Percentiles rank a stretch among this genome's conserved stretches.
These are phyloP conservation scores for Butyriboletus loyo DNA, from an alignment of 768 basidiomycete genomes.

Conservation along the genomic window DNA sequence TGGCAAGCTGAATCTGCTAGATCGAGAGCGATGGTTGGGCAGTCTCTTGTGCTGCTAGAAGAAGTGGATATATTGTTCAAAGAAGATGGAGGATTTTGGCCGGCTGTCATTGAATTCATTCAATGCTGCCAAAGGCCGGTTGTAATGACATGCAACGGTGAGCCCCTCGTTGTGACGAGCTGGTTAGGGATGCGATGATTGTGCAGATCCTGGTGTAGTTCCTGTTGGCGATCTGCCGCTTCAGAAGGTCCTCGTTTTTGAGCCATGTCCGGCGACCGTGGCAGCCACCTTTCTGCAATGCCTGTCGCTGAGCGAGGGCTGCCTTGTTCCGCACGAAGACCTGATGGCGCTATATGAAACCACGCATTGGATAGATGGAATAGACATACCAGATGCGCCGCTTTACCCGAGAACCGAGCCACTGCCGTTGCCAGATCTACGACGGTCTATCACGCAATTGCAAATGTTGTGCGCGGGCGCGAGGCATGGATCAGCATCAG, in stretches of 20 bases:
- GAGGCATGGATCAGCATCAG: conserved; percentile 31
- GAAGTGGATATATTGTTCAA: conserved; percentile 93
- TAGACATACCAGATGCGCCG: conserved; percentile 34
- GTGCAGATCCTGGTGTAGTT: conserved; percentile 65
- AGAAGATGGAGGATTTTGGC: conserved; percentile 86
- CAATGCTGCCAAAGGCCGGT: conserved; percentile 83
- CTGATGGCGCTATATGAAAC: conserved; percentile 47
- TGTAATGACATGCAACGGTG: conserved; percentile 94
- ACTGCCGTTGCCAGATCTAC: conserved; percentile 50
- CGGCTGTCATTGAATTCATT: conserved; percentile 76
- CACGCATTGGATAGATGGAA: conserved; percentile 22
- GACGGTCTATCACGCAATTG: conserved; percentile 59
- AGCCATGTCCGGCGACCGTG: conserved; percentile 50
- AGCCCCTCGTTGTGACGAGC: conserved; percentile 15
- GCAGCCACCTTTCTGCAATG: conserved; percentile 68
- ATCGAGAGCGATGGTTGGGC: conserved; percentile 45
- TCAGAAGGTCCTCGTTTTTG: conserved; percentile 67
- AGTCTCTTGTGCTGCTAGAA: conserved; percentile 89
- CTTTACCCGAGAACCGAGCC: conserved; percentile 32
- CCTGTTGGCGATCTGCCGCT: conserved; percentile 74
- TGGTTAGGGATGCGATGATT: conserved; percentile 7
- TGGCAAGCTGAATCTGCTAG: conserved; percentile 10
- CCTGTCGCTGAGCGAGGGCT: conserved; percentile 57
- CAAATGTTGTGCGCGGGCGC: conserved; percentile 48
- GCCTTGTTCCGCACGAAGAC: conserved; percentile 39